phyloP scores from a whole-genome alignment of 2,329 filamentous ascomycete species.

The Pseudocercospora pini-densiflorae region DNA sequence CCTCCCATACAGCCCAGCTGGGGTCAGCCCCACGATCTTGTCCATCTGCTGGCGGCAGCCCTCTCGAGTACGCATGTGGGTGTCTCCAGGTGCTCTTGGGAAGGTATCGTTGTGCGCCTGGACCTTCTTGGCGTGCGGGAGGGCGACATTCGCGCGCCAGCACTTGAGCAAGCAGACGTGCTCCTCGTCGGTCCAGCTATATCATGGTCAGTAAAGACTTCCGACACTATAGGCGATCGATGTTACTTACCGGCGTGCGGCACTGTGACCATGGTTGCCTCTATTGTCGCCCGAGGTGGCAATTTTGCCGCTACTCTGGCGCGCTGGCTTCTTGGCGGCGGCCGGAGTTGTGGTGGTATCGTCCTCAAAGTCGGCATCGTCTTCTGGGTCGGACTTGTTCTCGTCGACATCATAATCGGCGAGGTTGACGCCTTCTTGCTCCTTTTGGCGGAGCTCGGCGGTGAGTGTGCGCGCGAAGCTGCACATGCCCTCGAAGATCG shows the following conservation, averaged over 20 bases:
- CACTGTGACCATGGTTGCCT: constrained; percentile 1
- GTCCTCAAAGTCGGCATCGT: not conserved
- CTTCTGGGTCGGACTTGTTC: not conserved
- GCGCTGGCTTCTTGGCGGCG: not conserved
- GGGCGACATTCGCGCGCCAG: not conserved
- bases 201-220: not conserved
- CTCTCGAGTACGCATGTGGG: not conserved
- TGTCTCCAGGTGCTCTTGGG: not conserved
- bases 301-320: not conserved
- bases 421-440: constrained; percentile 4
- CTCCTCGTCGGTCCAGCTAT: not conserved
- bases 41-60: constrained; percentile 9
- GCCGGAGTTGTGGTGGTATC: not conserved
- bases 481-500: constrained; percentile 6
- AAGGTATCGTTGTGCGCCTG: not conserved
- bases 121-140: not conserved
- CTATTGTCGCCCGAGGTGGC: not conserved
- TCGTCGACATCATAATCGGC: constrained; percentile 2
- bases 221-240: not conserved
- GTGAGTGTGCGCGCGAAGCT: not conserved
- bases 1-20: constrained; percentile 1
- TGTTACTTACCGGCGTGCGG: not conserved
- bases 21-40: constrained; percentile 3
- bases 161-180: constrained; percentile 5
- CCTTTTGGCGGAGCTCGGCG: not conserved